These are phyloP conservation scores for Heteromeles arbutifolia DNA, from an alignment of 306 rosid species.

Conservation along the genomic window DNA sequence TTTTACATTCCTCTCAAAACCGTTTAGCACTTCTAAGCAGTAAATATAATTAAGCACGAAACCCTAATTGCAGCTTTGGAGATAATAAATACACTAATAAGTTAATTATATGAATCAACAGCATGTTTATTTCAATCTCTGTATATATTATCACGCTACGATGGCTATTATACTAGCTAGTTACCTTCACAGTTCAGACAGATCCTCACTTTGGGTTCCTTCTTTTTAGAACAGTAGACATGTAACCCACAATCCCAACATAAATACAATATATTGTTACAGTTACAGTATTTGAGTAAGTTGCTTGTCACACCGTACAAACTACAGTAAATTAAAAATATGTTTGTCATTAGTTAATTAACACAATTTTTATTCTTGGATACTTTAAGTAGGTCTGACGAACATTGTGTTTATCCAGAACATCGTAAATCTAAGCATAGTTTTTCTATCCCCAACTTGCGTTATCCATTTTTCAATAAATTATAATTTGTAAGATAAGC, in stretches of 20 bases:
- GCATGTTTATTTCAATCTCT: background rate
- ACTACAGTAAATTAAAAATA: background rate
- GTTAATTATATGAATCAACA: background rate
- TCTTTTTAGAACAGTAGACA: background rate
- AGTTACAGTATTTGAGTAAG: background rate
- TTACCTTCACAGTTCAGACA: conserved; percentile 1
- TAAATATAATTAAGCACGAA: background rate
- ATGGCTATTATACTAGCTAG: background rate
- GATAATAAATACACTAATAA: background rate
- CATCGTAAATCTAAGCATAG: background rate
- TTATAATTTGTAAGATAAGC: conserved; percentile 21
- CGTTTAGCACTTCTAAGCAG: background rate
- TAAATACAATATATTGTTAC: background rate
- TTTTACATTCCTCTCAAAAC: background rate
- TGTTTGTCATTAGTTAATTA: background rate
- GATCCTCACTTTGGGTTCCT: background rate
- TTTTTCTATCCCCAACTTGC: conserved; percentile 41
- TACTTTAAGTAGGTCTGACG: background rate
- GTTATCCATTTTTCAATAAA: conserved; percentile 26
- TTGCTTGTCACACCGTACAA: background rate
- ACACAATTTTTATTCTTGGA: background rate
- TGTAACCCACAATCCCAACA: conserved; percentile 16
- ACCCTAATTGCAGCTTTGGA: background rate
- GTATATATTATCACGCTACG: background rate
- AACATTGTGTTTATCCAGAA: conserved; percentile 1